Conservation (phyloP, 495 filamentous ascomycete genomes). For the Halenospora varia region DNA sequence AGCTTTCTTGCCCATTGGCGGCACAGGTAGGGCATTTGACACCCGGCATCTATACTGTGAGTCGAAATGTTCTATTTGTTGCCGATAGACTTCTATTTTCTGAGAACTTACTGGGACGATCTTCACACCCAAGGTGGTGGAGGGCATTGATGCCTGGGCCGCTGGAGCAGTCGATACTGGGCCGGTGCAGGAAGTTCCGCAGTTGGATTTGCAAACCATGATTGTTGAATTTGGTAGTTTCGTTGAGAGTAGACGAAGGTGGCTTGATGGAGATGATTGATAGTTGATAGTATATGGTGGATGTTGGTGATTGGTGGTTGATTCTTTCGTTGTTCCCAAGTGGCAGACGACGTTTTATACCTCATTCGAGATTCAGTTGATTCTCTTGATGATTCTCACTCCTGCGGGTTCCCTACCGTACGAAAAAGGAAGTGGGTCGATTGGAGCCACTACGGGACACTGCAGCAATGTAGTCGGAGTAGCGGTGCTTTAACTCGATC, state of each 20-base stretch:
- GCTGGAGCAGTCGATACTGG: background rate
- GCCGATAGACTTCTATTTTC: background rate
- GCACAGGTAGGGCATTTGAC: slow-evolving; percentile 32
- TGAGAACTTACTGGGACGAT: slow-evolving; percentile 9
- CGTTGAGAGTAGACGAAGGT: background rate
- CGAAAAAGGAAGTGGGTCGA: too few species aligned
- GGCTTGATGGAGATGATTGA: background rate
- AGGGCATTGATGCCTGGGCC: background rate
- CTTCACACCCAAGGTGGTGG: slow-evolving; percentile 9
- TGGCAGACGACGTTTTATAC: background rate
- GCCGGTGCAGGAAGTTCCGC: background rate
- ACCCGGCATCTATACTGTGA: slow-evolving; percentile 24
- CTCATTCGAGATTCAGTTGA: background rate
- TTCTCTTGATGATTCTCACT: background rate
- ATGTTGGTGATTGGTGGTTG: background rate
- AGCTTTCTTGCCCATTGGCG: slow-evolving; percentile 42
- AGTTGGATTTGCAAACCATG: background rate
- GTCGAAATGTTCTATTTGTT: background rate
- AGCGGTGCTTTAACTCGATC: slow-evolving; percentile 1
- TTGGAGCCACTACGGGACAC: too few species aligned
- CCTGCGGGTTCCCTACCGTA: background rate
- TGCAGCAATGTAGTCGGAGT: too few species aligned
- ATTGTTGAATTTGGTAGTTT: background rate
- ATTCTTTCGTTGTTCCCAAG: too few species aligned
- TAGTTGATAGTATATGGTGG: background rate